Evolutionary conservation across 2,329 filamentous ascomycete species (phyloP), one percentile per base, ranked within the genome.

Genomic region (Ciborinia camelliae): DNA sequence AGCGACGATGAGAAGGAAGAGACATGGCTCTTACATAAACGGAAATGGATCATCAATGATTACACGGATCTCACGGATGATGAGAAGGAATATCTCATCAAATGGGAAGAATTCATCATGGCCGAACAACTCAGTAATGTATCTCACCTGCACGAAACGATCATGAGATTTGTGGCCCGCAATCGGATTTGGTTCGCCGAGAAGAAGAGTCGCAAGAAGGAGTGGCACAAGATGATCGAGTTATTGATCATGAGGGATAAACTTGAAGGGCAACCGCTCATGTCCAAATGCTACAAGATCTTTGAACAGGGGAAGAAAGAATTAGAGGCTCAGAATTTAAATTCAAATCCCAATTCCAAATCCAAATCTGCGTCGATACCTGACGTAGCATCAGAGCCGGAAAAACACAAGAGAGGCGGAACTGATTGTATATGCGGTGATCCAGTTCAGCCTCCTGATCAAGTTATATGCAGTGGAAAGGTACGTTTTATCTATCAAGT

Each of bases 1-100:
- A 73, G 70, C 37, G 73, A 74, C 23, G 72, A 73, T 35, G 73
- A 75, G 32, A 71, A 68, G 18, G 73, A 74, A 37, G 71, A 75
- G 50, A 48, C 37, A n/a, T 75, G 73, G 73, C 66, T 74, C 10
- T 57, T 71, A 20, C 70, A 71, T 18, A 73, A 72, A 51, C 70
- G 73, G 39, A 66, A 69, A 32, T 73, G 75, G 45, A 65, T 69
- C 2, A 69, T 75, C 9, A 70, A 71, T 32, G 73, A 74, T 41
- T 73, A 68, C 58, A 68, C 57, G 10, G 72, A 75, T 64, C 62
- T 75, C 9, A 69, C 67, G 9, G 57, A 64, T 2, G 68, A 69
- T 32, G 73, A 75, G 52, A 75, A 75, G 41, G 74, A 74, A 12
- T 75, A 71, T 43, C 66, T 74, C 20, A 69, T 68, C 32, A 54